A percentile compares a stretch with the other conserved stretches of the same genome.
Conservation (phyloP, 2,329 filamentous ascomycete species). For the Talaromyces rugulosus region DNA sequence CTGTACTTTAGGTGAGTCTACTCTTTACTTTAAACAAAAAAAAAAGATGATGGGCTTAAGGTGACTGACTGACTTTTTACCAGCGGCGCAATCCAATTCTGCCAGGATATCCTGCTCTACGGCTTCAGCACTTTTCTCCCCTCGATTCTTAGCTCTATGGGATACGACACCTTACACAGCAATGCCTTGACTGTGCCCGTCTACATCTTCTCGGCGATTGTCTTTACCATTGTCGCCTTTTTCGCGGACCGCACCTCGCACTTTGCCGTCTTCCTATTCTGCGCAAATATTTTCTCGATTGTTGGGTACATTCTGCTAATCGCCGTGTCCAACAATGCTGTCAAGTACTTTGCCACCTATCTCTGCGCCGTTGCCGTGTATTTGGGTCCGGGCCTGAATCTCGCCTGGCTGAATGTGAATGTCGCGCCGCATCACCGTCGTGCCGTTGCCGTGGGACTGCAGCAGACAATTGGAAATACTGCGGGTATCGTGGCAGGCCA, state of each 20-base stretch:
- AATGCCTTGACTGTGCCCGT: constrained; percentile 56
- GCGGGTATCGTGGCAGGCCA: constrained; percentile 48
- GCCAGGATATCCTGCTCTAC: constrained; percentile 50
- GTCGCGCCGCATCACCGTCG: constrained; percentile 47
- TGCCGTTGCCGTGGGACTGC: constrained; percentile 44
- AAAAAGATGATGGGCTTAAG: background rate
- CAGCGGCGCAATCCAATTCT: constrained; percentile 49
- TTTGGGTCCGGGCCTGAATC: constrained; percentile 43
- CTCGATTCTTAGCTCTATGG: constrained; percentile 51
- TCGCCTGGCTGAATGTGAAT: constrained; percentile 49
- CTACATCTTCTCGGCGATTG: constrained; percentile 48
- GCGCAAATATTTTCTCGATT: constrained; percentile 42
- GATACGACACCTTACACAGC: constrained; percentile 48
- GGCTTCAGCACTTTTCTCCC: constrained; percentile 59
- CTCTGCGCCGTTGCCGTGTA: constrained; percentile 48
- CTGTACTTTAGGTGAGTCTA: constrained; percentile 35
- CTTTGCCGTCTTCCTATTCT: constrained; percentile 32
- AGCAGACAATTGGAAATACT: constrained; percentile 47
- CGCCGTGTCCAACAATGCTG: constrained; percentile 42
- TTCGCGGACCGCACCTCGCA: constrained; percentile 42
- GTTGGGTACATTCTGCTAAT: constrained; percentile 49
- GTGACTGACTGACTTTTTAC: background rate
- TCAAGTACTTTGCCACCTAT: constrained; percentile 50
- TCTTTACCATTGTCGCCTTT: constrained; percentile 44
- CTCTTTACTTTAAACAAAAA: no score